Evolutionary conservation across 768 basidiomycete genomes (phyloP).

Genomic region (Psilocybe cyanescens): DNA sequence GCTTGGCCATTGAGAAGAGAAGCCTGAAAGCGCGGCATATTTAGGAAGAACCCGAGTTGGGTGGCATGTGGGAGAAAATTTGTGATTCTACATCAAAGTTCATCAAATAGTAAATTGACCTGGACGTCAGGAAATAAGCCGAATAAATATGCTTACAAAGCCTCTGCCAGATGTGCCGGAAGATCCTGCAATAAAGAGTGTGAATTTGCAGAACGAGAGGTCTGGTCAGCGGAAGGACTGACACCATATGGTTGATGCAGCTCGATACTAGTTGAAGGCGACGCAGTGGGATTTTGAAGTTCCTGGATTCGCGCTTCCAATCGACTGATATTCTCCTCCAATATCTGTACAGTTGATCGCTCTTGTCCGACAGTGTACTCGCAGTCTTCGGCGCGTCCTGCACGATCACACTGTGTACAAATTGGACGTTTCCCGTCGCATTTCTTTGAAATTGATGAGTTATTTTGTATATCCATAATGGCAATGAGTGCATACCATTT

Average conservation of each 20-base stretch:
- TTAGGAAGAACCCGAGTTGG: constrained; percentile 63
- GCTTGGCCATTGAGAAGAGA: constrained; percentile 34
- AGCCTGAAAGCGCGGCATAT: constrained; percentile 47
- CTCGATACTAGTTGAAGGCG: constrained; percentile 27
- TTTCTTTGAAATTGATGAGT: constrained; percentile 35
- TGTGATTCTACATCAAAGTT: constrained; percentile 28
- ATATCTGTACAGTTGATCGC: constrained; percentile 48
- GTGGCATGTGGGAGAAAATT: constrained; percentile 50
- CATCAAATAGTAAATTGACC: constrained; percentile 6
- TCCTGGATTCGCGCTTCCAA: constrained; percentile 52
- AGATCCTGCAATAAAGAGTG: constrained; percentile 30
- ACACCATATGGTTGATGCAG: constrained; percentile 41
- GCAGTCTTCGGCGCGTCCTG: constrained; percentile 56
- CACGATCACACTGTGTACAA: constrained; percentile 54
- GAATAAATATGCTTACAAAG: constrained; percentile 29
- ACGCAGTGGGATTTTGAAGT: constrained; percentile 41
- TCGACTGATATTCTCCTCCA: constrained; percentile 54
- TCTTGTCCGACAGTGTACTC: constrained; percentile 56
- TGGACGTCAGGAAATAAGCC: neutral
- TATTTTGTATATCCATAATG: too few species aligned
- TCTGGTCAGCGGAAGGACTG: constrained; percentile 8
- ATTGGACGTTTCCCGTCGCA: constrained; percentile 59
- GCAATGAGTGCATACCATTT: constrained; percentile 25
- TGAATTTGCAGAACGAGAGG: neutral
- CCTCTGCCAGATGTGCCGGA: constrained; percentile 30